These are phyloP conservation scores for Pseudogymnoascus sp. DNA, from an alignment of 2,329 filamentous ascomycete species.

Conservation along the genomic window DNA sequence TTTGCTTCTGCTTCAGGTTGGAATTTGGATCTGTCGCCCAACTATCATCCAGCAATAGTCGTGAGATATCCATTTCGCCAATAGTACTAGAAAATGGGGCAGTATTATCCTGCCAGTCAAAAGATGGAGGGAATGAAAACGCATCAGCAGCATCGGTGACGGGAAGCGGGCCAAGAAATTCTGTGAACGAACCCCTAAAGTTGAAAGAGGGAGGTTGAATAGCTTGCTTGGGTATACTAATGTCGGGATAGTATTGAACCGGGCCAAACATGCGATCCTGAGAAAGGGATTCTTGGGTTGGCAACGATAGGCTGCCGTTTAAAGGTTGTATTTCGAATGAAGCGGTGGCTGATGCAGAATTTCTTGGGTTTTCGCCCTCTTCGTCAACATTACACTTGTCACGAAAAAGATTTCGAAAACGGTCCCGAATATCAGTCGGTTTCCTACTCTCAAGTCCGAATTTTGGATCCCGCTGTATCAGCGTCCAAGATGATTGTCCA, in stretches of 20 bases:
- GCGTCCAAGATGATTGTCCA: conserved; percentile 53
- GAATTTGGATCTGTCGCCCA: conserved; percentile 19
- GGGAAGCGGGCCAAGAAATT: conserved; percentile 18
- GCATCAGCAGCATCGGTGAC: conserved; percentile 26
- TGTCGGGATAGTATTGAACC: neutral
- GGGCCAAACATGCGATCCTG: neutral
- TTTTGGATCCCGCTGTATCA: conserved; percentile 51
- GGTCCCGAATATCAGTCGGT: conserved; percentile 55
- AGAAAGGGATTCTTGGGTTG: neutral
- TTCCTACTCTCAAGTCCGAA: conserved; percentile 51
- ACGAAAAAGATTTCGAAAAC: conserved; percentile 40
- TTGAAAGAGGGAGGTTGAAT: conserved; percentile 12
- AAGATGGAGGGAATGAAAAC: conserved; percentile 29
- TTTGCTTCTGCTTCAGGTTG: conserved; percentile 21
- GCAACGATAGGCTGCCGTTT: neutral
- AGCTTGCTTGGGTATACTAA: conserved; percentile 1
- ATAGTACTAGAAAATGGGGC: conserved; percentile 35
- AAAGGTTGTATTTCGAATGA: neutral
- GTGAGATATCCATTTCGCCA: conserved; percentile 55
- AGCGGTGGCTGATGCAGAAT: neutral
- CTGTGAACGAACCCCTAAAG: conserved; percentile 16
- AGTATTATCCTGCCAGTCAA: conserved; percentile 38
- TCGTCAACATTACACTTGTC: neutral
- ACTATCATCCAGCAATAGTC: conserved; percentile 48
- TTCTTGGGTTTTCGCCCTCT: neutral